phyloP scores from a whole-genome alignment of 208 protist species.

The Endotrypanum monterogeii region DNA sequence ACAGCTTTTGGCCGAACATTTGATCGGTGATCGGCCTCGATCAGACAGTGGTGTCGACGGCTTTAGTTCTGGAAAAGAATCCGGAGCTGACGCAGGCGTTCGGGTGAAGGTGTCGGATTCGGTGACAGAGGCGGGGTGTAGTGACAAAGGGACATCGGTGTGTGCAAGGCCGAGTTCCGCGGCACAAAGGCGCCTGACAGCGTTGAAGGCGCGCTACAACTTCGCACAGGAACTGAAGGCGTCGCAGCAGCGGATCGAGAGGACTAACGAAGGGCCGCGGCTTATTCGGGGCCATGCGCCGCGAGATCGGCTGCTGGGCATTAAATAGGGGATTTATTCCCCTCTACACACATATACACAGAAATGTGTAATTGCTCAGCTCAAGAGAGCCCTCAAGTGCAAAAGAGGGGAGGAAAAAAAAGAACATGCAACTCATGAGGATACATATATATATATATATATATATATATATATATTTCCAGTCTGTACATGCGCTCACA shows the following conservation, averaged over 20 bases:
- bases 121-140: background rate
- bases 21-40: conserved; percentile 43
- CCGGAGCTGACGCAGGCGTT: background rate
- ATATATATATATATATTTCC: background rate
- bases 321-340: conserved; percentile 5
- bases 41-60: conserved; percentile 8
- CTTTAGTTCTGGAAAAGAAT: background rate
- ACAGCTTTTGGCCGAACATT: conserved; percentile 44
- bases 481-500: background rate
- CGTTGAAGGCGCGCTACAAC: conserved; percentile 78
- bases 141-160: background rate
- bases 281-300: conserved; percentile 74
- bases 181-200: conserved; percentile 56
- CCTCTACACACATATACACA: background rate
- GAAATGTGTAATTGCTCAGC: background rate
- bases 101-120: background rate
- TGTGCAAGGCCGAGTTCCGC: conserved; percentile 2
- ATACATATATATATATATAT: too few species aligned
- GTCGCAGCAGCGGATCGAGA: conserved; percentile 14
- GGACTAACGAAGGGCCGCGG: conserved; percentile 33
- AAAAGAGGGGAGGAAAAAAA: too few species aligned
- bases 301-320: conserved; percentile 31
- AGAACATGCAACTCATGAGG: too few species aligned
- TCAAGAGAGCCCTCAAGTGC: background rate
- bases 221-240: conserved; percentile 55